Evolutionary conservation across 345 rosid species (phyloP).

Genomic region (Erucastrum elatum): DNA sequence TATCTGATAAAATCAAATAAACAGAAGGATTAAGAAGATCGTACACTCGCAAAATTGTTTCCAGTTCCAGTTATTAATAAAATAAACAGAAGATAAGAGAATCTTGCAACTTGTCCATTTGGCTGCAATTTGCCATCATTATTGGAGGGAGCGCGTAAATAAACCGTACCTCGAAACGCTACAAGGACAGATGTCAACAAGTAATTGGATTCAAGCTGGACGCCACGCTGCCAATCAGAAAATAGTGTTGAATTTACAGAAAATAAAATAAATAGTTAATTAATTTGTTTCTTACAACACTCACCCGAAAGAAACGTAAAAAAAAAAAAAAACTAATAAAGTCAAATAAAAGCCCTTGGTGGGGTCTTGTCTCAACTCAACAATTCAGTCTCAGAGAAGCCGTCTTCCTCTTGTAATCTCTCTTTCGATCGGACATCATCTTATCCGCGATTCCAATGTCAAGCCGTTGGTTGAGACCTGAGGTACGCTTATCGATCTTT

Average conservation of each 20-base stretch:
- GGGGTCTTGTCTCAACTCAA: not conserved
- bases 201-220: not conserved
- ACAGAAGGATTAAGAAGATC: not conserved
- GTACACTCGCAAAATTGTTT: not conserved
- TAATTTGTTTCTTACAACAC: not conserved
- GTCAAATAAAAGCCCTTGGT: conserved; percentile 34
- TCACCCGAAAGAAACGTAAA: conserved; percentile 21
- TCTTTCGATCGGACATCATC: conserved; percentile 5
- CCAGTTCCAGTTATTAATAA: not conserved
- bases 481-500: conserved; percentile 43
- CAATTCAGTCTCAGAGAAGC: conserved; percentile 30
- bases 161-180: conserved; percentile 13
- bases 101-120: conserved; percentile 27
- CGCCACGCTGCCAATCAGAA: conserved; percentile 28
- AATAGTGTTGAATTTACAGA: not conserved
- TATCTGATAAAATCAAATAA: not conserved
- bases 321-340: conserved; percentile 20
- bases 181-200: not conserved
- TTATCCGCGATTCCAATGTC: conserved; percentile 45
- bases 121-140: not conserved
- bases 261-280: not conserved
- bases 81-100: conserved; percentile 2
- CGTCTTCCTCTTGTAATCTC: conserved; percentile 15
- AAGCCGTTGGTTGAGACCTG: conserved; percentile 80
- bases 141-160: not conserved